These are phyloP conservation scores for Verticillium nonalfalfae DNA, from an alignment of 2,329 filamentous ascomycete species.

Conservation along the genomic window DNA sequence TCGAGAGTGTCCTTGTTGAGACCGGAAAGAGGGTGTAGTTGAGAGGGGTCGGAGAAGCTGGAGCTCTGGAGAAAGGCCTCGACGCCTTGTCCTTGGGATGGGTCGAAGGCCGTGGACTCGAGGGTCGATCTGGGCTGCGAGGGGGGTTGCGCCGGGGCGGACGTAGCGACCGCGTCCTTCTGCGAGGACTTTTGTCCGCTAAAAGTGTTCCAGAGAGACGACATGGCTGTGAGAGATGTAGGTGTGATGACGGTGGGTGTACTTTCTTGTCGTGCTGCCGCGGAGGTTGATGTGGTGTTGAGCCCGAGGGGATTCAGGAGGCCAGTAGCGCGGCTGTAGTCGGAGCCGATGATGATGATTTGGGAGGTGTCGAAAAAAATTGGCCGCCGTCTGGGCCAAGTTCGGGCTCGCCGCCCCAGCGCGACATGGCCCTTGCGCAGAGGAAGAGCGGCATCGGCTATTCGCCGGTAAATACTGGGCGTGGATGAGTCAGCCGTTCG, in stretches of 20 bases:
- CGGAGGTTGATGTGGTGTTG: neutral
- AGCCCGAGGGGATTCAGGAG: neutral
- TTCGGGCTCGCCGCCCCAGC: slow-evolving; percentile 7
- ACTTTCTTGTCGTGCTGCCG: neutral
- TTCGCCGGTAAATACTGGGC: neutral
- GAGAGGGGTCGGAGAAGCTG: slow-evolving; percentile 75
- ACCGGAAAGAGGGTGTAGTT: slow-evolving; percentile 88
- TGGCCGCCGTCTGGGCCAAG: slow-evolving; percentile 16
- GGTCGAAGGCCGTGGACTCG: slow-evolving; percentile 58
- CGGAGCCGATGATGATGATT: slow-evolving; percentile 6
- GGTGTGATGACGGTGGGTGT: neutral
- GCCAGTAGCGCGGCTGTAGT: neutral
- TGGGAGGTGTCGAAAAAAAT: slow-evolving; percentile 19
- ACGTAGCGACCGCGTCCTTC: slow-evolving; percentile 18
- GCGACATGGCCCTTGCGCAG: slow-evolving; percentile 17
- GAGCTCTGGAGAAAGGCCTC: slow-evolving; percentile 77
- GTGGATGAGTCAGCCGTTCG: neutral
- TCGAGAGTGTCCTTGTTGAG: slow-evolving; percentile 90
- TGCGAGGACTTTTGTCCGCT: slow-evolving; percentile 51
- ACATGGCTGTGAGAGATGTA: slow-evolving; percentile 30
- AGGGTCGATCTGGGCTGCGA: slow-evolving; percentile 43
- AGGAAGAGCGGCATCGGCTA: neutral
- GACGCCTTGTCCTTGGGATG: slow-evolving; percentile 69
- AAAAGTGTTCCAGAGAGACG: slow-evolving; percentile 55
- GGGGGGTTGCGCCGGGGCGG: slow-evolving; percentile 23